A percentile compares a stretch with the other conserved stretches of the same genome.
Conservation (phyloP, 352 stramenopile genomes). For the Globisporangium echinulatum region DNA sequence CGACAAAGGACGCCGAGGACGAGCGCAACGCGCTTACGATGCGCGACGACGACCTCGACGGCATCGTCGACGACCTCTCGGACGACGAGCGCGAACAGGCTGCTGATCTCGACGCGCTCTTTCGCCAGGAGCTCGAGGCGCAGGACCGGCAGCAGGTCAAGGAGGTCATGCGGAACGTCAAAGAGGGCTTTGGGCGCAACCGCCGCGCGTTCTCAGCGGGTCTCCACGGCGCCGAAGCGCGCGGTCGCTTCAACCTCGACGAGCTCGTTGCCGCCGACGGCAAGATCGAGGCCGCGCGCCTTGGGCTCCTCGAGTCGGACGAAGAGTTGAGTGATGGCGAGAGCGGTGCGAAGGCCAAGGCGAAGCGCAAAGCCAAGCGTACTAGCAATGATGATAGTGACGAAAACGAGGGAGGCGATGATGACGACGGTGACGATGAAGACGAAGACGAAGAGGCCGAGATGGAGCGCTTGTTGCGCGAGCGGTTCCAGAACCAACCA, state of each 20-base stretch:
- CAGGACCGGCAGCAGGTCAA: constrained; percentile 67
- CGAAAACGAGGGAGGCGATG: constrained; percentile 21
- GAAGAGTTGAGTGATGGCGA: constrained; percentile 62
- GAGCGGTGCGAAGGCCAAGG: constrained; percentile 25
- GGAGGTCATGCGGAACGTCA: constrained; percentile 86
- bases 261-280: constrained; percentile 78
- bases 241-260: constrained; percentile 79
- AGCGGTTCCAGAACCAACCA: constrained; percentile 67
- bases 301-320: constrained; percentile 75
- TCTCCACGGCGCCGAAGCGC: constrained; percentile 42
- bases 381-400: constrained; percentile 12
- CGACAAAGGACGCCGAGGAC: constrained; percentile 72
- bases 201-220: constrained; percentile 62
- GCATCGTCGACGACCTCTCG: constrained; percentile 83
- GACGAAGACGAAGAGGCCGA: constrained; percentile 70
- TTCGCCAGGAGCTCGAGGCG: constrained; percentile 61
- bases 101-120: constrained; percentile 67
- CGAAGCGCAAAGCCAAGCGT: constrained; percentile 20
- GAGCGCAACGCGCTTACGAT: constrained; percentile 68
- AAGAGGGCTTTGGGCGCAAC: constrained; percentile 83
- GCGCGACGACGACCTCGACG: constrained; percentile 72
- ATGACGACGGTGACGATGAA: constrained; percentile 20
- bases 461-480: constrained; percentile 74
- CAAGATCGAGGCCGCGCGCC: constrained; percentile 67
- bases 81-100: constrained; percentile 69